Percentiles rank a stretch among this genome's conserved stretches.
These are phyloP conservation scores for Trichoderma atroviride DNA, from an alignment of 2,329 filamentous ascomycete genomes.

Conservation along the genomic window DNA sequence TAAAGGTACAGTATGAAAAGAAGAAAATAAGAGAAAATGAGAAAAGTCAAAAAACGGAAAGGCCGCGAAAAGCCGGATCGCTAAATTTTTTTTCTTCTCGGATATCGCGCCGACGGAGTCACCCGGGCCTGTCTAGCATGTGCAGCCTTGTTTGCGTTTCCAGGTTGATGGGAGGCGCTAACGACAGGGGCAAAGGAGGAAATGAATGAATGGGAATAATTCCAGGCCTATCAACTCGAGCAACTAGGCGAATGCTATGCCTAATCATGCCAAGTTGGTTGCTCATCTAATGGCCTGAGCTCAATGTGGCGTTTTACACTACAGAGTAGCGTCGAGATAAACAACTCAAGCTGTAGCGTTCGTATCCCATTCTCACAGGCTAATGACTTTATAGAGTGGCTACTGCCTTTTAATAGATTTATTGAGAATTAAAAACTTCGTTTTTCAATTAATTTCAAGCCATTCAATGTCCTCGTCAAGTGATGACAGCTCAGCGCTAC, in stretches of 20 bases:
- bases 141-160: not conserved
- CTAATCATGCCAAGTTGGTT: not conserved
- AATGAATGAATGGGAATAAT: not conserved
- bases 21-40: not conserved
- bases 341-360: not conserved
- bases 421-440: not conserved
- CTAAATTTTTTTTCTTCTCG: not conserved
- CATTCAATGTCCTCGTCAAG: not conserved
- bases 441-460: not conserved
- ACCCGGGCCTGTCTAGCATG: not conserved
- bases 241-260: not conserved
- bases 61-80: conserved; percentile 19
- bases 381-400: not conserved
- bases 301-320: not conserved
- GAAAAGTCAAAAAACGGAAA: conserved; percentile 11
- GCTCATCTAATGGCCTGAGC: not conserved
- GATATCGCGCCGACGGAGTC: not conserved
- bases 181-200: not conserved
- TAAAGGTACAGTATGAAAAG: not conserved
- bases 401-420: not conserved
- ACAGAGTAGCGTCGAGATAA: not conserved
- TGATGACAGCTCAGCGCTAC: not conserved
- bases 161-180: not conserved
- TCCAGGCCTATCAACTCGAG: not conserved
- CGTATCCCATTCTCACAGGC: too few species aligned